Percentiles rank a stretch among this genome's conserved stretches.
Evolutionary conservation across 768 basidiomycete species (phyloP).

Genomic region (Chiua virens): DNA sequence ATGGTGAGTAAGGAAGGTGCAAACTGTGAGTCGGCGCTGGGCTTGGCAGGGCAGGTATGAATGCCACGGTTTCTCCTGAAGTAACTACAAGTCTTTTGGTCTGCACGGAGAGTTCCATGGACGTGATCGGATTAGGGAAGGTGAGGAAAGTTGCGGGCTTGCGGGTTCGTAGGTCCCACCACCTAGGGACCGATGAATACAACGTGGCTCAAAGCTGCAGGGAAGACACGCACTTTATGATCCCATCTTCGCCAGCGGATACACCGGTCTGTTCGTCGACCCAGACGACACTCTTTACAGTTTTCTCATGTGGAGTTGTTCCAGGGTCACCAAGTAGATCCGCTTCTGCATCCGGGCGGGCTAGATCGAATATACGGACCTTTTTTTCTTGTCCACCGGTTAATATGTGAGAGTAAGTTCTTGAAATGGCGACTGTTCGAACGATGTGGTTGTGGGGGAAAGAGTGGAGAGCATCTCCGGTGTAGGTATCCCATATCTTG

Average conservation of each 20-base stretch:
- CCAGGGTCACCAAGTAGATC: slow-evolving; percentile 69
- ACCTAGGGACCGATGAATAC: slow-evolving; percentile 49
- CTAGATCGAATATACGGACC: slow-evolving; percentile 91
- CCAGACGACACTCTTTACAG: slow-evolving; percentile 92
- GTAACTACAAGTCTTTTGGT: slow-evolving; percentile 87
- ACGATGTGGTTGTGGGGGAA: slow-evolving; percentile 99
- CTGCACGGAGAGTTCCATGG: slow-evolving; percentile 86
- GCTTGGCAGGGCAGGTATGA: slow-evolving; percentile 75
- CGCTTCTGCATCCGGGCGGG: slow-evolving; percentile 83
- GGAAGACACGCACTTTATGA: slow-evolving; percentile 65
- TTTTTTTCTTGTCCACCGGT: slow-evolving; percentile 98
- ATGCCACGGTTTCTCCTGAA: slow-evolving; percentile 88
- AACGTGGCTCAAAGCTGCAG: not conserved
- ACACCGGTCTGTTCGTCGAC: slow-evolving; percentile 85
- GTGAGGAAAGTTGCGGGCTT: slow-evolving; percentile 66
- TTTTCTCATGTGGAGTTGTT: slow-evolving; percentile 76
- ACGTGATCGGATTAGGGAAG: slow-evolving; percentile 81
- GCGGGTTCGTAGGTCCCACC: slow-evolving; percentile 93
- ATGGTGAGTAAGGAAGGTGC: slow-evolving; percentile 81
- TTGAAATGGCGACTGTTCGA: slow-evolving; percentile 87
- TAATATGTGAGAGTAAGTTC: slow-evolving; percentile 64
- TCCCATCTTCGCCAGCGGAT: slow-evolving; percentile 89
- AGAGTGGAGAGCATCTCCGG: slow-evolving; percentile 86
- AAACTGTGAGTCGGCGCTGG: slow-evolving; percentile 70
- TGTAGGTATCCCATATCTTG: slow-evolving; percentile 95